Evolutionary conservation across 2,329 filamentous ascomycete genomes (phyloP), one percentile per base, ranked within the genome.

Genomic region (Teratosphaeria destructans): DNA sequence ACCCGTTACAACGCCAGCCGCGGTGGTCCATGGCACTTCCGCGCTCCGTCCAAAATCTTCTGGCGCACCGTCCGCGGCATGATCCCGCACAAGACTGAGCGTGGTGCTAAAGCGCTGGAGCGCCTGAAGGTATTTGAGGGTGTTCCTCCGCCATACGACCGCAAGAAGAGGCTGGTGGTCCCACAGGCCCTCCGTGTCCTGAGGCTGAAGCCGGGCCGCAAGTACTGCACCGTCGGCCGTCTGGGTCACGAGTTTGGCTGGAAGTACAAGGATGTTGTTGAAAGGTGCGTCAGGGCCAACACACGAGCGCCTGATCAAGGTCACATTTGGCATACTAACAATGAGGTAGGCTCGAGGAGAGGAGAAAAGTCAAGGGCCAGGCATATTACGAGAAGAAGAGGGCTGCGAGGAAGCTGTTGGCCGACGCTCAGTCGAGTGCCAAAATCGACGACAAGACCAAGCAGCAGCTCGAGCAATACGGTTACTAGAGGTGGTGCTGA

Each of bases 381-480:
- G 94, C 94, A 78, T 99, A 96, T 89, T 97, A 97, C 86, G 92
- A 95, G 85, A 91, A 92, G 86, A 99, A 97, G 94, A 96, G 95
- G 90, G 85, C 90, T 71, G 89, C 89, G 72, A 85, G 88, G 78
- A 89, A 88, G 85, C 90, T 95, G 83, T 82, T 96, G 72, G 83
- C 86, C 71, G 89, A 96, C 77, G 92, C 93, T 73, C 88, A 95
- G 87, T 93, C 93, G 88, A 89, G 82, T 78, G 90, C 91, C 71
- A 86, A 85, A 77, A 85, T 93, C 78, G 87, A 93, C 81, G 81
- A 84, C 77, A 91, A 94, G 85, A 90, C 88, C 77, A 85, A 87
- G 80, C 83, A 88, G 83, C 87, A 94, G 80, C 88, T 97, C 77
- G 89, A 89, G 81, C 81, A 86, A 74, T 90, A 84, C 81, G 93